Conservation (phyloP, 2,329 filamentous ascomycete genomes). For the Cercospora brassicicola region DNA sequence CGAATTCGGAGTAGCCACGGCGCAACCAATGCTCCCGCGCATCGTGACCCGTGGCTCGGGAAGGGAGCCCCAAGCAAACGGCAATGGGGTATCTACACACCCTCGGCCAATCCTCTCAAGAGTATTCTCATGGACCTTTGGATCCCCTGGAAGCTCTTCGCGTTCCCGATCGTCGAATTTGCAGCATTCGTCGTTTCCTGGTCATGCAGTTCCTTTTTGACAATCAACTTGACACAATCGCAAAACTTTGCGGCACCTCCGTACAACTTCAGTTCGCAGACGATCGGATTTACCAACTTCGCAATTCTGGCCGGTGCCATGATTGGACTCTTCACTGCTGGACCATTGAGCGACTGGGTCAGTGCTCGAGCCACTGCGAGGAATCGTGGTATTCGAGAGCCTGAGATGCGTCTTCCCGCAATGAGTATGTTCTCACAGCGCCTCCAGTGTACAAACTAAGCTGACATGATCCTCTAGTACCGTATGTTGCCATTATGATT, state of each 20-base stretch:
- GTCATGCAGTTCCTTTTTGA: conserved; percentile 59
- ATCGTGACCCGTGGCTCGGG: conserved; percentile 56
- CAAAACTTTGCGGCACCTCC: conserved; percentile 58
- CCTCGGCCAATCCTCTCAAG: conserved; percentile 48
- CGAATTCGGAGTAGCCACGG: conserved; percentile 23
- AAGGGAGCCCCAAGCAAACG: conserved; percentile 55
- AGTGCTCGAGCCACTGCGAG: conserved; percentile 53
- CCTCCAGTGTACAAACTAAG: not conserved
- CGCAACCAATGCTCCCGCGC: conserved; percentile 6
- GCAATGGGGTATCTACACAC: conserved; percentile 58
- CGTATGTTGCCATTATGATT: conserved; percentile 58
- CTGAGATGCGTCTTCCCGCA: conserved; percentile 59
- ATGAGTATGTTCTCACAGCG: conserved; percentile 28
- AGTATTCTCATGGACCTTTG: conserved; percentile 57
- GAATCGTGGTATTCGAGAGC: conserved; percentile 58
- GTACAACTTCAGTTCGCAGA: conserved; percentile 54
- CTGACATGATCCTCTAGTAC: conserved; percentile 41
- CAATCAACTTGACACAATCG: conserved; percentile 60
- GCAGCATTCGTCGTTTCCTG: conserved; percentile 63
- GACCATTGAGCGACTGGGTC: conserved; percentile 60
- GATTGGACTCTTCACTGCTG: conserved; percentile 57
- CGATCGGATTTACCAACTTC: conserved; percentile 59
- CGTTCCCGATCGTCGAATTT: conserved; percentile 64
- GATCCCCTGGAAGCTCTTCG: conserved; percentile 62
- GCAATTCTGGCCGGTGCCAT: conserved; percentile 56